phyloP scores from a whole-genome alignment of 495 filamentous ascomycete species.

The Annulohypoxylon maeteangense region DNA sequence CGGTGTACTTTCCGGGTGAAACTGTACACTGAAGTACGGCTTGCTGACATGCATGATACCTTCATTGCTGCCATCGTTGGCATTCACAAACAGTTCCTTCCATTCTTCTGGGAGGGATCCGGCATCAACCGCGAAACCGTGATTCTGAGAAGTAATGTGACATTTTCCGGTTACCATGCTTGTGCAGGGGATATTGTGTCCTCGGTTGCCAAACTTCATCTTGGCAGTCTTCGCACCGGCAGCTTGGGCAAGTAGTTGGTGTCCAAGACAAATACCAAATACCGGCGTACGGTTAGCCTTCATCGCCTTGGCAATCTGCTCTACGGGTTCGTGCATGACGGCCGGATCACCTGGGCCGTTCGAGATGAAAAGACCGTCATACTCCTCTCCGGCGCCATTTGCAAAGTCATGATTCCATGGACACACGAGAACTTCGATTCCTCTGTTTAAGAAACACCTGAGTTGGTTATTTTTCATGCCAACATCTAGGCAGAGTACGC shows the following conservation, averaged over 20 bases:
- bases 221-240: constrained; percentile 88
- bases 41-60: constrained; percentile 87
- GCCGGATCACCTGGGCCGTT: constrained; percentile 98
- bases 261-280: constrained; percentile 96
- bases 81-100: constrained; percentile 95
- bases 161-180: constrained; percentile 93
- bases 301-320: constrained; percentile 77
- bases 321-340: constrained; percentile 77
- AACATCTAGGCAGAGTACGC: constrained; percentile 92
- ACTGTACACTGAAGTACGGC: constrained; percentile 98
- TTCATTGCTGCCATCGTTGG: constrained; percentile 97
- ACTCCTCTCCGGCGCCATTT: constrained; percentile 75
- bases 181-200: constrained; percentile 98
- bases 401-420: constrained; percentile 96
- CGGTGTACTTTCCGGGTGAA: constrained; percentile 96
- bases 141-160: constrained; percentile 98
- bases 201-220: constrained; percentile 99
- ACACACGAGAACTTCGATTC: constrained; percentile 93
- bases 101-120: constrained; percentile 78
- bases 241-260: constrained; percentile 91
- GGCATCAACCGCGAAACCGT: constrained; percentile 92
- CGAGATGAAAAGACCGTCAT: constrained; percentile 96
- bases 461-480: constrained; percentile 98
- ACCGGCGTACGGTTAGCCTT: constrained; percentile 82
- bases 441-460: constrained; percentile 86